Conservation (phyloP, 1,284 basidiomycete genomes). For the Sporisorium reilianum region DNA sequence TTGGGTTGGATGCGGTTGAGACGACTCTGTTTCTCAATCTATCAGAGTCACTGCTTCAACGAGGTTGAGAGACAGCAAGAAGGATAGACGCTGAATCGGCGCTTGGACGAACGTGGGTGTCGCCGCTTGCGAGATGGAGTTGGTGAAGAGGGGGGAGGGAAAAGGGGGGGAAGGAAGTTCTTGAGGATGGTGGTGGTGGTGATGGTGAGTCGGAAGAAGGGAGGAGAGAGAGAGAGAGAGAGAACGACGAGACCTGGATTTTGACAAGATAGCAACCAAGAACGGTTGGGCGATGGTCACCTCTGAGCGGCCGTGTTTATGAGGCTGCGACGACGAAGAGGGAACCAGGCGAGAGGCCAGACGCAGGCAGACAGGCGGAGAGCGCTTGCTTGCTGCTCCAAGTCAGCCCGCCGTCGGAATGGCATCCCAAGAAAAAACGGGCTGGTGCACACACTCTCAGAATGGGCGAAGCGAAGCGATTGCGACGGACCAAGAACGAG, state of each 20-base stretch:
- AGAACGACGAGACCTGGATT: not conserved
- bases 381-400: not conserved
- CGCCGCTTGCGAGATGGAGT: slow-evolving; percentile 24
- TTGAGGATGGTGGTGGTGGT: slow-evolving; percentile 48
- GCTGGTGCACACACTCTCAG: slow-evolving; percentile 5
- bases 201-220: slow-evolving; percentile 29
- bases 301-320: slow-evolving; percentile 32
- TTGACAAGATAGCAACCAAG: slow-evolving; percentile 9
- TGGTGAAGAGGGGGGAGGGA: not conserved
- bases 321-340: slow-evolving; percentile 12
- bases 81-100: slow-evolving; percentile 23
- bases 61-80: slow-evolving; percentile 26
- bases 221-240: slow-evolving; percentile 1
- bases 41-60: slow-evolving; percentile 24
- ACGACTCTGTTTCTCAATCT: slow-evolving; percentile 19
- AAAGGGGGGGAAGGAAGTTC: slow-evolving; percentile 11
- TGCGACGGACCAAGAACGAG: slow-evolving; percentile 7
- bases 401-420: not conserved
- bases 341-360: not conserved
- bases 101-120: slow-evolving; percentile 26
- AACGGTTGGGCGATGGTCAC: not conserved
- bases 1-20: slow-evolving; percentile 4
- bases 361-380: too few species aligned
- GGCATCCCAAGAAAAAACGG: not conserved
- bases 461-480: too few species aligned